phyloP scores from a whole-genome alignment of 148 eudicot genomes.

The Polygonum aviculare region DNA sequence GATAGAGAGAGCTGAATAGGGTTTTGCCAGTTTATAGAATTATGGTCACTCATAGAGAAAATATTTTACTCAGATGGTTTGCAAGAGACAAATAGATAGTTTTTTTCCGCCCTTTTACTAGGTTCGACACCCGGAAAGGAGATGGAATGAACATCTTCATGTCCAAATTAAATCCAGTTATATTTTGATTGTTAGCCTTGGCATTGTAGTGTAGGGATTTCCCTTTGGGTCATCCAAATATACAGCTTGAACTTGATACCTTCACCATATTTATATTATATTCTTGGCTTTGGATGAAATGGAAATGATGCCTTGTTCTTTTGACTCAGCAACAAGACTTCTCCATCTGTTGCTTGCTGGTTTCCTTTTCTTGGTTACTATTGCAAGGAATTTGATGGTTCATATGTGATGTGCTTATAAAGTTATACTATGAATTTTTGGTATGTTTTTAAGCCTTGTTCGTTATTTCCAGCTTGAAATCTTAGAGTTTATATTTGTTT shows the following conservation, averaged over 20 bases:
- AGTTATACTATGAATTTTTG: too few species aligned
- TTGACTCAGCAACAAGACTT: neutral
- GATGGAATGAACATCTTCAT: neutral
- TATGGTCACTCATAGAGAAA: neutral
- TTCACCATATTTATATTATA: neutral
- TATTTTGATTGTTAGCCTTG: neutral
- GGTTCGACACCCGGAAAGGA: neutral
- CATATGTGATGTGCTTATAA: too few species aligned
- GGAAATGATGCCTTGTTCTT: neutral
- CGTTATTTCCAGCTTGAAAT: too few species aligned
- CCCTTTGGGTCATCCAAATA: neutral
- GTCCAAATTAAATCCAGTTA: neutral
- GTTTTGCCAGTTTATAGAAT: neutral
- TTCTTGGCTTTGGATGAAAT: neutral
- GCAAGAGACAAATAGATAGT: neutral
- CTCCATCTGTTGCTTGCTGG: neutral
- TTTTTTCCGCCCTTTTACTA: neutral
- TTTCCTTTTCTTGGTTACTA: neutral
- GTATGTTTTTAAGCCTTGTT: too few species aligned
- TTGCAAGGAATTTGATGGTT: too few species aligned
- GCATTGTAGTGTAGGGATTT: neutral
- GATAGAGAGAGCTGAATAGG: neutral
- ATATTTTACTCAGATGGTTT: neutral
- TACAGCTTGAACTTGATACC: neutral
- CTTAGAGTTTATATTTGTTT: too few species aligned